These are phyloP conservation scores for Platanthera zijinensis DNA, from an alignment of 106 monocot species.

Conservation along the genomic window DNA sequence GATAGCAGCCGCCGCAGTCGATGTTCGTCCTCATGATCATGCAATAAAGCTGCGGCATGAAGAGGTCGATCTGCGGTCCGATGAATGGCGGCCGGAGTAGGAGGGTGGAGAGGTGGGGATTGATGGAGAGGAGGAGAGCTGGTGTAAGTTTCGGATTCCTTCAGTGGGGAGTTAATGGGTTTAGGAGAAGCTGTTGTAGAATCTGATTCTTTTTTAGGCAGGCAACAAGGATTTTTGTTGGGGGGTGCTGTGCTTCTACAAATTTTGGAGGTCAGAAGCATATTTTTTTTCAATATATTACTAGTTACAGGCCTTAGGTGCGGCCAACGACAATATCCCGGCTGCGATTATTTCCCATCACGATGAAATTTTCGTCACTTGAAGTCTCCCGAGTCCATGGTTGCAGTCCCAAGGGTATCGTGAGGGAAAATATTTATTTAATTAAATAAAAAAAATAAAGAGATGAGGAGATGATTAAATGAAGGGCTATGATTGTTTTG, in stretches of 20 bases:
- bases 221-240: background rate
- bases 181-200: background rate
- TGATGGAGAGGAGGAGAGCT: background rate
- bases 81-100: background rate
- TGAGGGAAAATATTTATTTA: too few relatives aligned
- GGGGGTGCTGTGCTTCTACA: background rate
- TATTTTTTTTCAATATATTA: too few relatives aligned
- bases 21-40: conserved; percentile 90
- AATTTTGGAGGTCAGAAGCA: too few relatives aligned
- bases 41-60: conserved; percentile 42
- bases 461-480: too few relatives aligned
- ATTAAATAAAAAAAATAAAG: too few relatives aligned
- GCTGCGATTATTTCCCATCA: too few relatives aligned
- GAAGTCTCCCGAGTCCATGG: too few relatives aligned
- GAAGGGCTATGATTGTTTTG: too few relatives aligned
- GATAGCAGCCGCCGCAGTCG: conserved; percentile 83
- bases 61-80: background rate
- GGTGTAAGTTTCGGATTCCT: background rate
- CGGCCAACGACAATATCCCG: too few relatives aligned
- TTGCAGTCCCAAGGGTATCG: too few relatives aligned
- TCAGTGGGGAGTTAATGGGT: background rate
- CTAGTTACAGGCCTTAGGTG: too few relatives aligned
- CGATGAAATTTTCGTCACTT: too few relatives aligned
- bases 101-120: background rate
- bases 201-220: conserved; percentile 4